Percentiles rank a stretch among this genome's conserved stretches.
These are phyloP conservation scores for Picea glauca DNA, from an alignment of 75 land plant species.

Conservation along the genomic window DNA sequence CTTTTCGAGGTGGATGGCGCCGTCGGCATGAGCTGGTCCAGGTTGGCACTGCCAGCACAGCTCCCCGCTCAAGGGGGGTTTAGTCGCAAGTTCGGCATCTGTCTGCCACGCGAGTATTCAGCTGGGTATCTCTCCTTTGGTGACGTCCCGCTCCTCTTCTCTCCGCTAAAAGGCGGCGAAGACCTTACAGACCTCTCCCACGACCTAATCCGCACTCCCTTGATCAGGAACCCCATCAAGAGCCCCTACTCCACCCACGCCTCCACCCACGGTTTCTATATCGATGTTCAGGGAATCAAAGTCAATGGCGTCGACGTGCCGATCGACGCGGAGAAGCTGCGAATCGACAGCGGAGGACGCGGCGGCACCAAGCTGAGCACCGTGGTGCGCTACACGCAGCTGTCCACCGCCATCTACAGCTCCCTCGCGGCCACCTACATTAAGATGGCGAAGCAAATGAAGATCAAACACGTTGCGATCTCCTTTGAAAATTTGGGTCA, in stretches of 20 bases:
- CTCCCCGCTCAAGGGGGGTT: constrained; percentile 23
- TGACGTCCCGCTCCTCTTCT: constrained; percentile 15
- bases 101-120: constrained; percentile 9
- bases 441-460: neutral
- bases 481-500: too few species aligned
- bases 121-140: constrained; percentile 38
- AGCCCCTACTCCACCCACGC: neutral
- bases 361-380: constrained; percentile 54
- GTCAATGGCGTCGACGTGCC: constrained; percentile 21
- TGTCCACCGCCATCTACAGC: constrained; percentile 36
- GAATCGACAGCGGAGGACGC: constrained; percentile 23
- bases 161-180: constrained; percentile 4
- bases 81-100: constrained; percentile 29
- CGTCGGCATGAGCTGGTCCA: constrained; percentile 31
- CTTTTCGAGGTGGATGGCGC: constrained; percentile 28
- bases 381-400: constrained; percentile 34
- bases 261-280: constrained; percentile 20
- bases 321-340: constrained; percentile 19
- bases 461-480: constrained; percentile 19
- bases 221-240: constrained; percentile 31
- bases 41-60: constrained; percentile 35
- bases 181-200: constrained; percentile 12
- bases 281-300: constrained; percentile 32
- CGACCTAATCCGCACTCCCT: constrained; percentile 34
- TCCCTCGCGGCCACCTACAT: constrained; percentile 23